Evolutionary conservation across 345 rosid genomes (phyloP).

Genomic region (Odontarrhena argentea): DNA sequence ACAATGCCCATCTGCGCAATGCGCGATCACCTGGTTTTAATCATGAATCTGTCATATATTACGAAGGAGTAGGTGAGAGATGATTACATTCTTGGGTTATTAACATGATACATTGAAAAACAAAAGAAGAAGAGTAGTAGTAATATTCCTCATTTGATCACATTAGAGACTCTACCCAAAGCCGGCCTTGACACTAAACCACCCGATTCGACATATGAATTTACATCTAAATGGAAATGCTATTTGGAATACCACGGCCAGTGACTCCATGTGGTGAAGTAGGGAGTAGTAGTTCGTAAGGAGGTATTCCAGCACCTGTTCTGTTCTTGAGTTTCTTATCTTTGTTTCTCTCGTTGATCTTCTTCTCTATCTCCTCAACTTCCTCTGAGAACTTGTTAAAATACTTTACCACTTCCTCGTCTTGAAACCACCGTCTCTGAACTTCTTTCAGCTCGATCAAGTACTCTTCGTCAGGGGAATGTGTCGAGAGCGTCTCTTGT

Average conservation of each 20-base stretch:
- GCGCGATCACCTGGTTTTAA: no score
- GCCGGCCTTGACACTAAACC: background rate
- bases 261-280: constrained; percentile 87
- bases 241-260: constrained; percentile 92
- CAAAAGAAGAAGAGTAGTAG: background rate
- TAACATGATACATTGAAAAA: constrained; percentile 4
- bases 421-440: constrained; percentile 70
- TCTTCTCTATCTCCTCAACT: constrained; percentile 67
- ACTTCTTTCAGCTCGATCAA: constrained; percentile 58
- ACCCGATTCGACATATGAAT: background rate
- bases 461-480: constrained; percentile 89
- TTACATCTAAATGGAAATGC: constrained; percentile 69
- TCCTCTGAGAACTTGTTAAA: constrained; percentile 58
- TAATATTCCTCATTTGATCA: constrained; percentile 15
- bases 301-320: constrained; percentile 89
- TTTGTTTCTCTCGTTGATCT: constrained; percentile 61
- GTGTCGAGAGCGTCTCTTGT: constrained; percentile 87
- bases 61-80: background rate
- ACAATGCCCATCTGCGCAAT: no score
- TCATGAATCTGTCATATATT: no score
- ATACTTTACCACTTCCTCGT: constrained; percentile 51
- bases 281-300: constrained; percentile 81
- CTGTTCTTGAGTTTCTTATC: constrained; percentile 64
- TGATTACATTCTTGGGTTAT: constrained; percentile 18
- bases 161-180: constrained; percentile 3